Base-by-base conservation (phyloP, 2,329 filamentous ascomycete species). In the Diplodia seriata region DNA sequence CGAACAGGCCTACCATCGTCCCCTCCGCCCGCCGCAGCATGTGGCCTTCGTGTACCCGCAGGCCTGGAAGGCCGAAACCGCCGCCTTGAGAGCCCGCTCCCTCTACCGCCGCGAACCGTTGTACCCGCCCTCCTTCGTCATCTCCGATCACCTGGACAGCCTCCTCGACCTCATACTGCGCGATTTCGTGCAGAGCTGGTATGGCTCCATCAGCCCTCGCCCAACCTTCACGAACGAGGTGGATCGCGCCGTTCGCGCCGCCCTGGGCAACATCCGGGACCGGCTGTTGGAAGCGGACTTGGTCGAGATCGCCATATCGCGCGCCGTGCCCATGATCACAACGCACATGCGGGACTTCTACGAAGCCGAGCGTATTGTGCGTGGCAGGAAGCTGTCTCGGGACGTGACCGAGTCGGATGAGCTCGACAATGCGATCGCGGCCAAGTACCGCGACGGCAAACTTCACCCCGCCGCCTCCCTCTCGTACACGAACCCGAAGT, bases 391-490 rank as follows among this genome's bases (percentile, higher is more conserved):
- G 78, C 83, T 98, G 68, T 95, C 93, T 73, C 89, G 92, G 64
- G 93, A 90, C 71, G 89, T 99, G 67, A 98, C 96, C 2, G 95
- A 99, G 80, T 97, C 94, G 0, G 94, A 97, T 76, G 95, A 99
- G 84, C 83, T 99, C 73, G 94, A 98, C 78, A 84, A 97, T 72
- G 95, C 95, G 1, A 97, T 99, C 78, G 95, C 95, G n/a, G 90
- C 88, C 50, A 97, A 97, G 79, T 99, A 95, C 79, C 90, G 87
- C 66, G 91, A 96, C 77, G 94, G 94, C 31, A 92, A 91, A 70
- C 83, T 99, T 68, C 96, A 99, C 76, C 86, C 92, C 4, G 95
- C 95, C 5, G 94, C 92, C 5, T 91, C 90, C 15, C 81, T 97
- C 73, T 88, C 91, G 38, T 93, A 92, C 74, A 91, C 93, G 1